Conservation (phyloP, 768 basidiomycete species). For the Boletus subcaerulescens region DNA sequence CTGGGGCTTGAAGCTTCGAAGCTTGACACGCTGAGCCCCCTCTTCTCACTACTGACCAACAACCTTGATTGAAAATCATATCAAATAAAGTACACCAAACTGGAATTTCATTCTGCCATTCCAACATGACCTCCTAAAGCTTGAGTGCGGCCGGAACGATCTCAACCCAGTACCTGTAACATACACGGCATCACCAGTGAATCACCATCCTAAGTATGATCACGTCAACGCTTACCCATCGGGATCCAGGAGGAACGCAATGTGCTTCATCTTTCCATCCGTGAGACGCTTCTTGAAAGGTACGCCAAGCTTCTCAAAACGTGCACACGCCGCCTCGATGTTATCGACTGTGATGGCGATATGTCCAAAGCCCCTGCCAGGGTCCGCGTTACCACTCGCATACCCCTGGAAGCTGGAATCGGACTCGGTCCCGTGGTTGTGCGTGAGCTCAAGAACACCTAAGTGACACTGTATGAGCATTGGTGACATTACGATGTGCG, state of each 20-base stretch:
- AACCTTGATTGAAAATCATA: background rate
- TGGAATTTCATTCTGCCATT: background rate
- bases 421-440: constrained; percentile 88
- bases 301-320: constrained; percentile 79
- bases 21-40: too few relatives aligned
- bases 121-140: constrained; percentile 15
- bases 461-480: background rate
- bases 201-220: background rate
- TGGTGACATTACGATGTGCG: background rate
- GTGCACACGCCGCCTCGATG: constrained; percentile 76
- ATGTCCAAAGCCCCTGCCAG: constrained; percentile 79
- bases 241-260: constrained; percentile 84
- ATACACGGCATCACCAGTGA: background rate
- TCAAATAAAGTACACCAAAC: background rate
- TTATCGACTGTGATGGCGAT: constrained; percentile 85
- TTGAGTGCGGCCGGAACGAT: constrained; percentile 39
- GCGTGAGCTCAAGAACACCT: constrained; percentile 82
- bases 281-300: constrained; percentile 82
- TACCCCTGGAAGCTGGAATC: constrained; percentile 81
- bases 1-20: too few relatives aligned
- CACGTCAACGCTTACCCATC: constrained; percentile 56
- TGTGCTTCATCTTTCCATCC: constrained; percentile 83
- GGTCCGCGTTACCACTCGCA: constrained; percentile 80
- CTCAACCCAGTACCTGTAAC: constrained; percentile 57
- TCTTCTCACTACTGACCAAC: too few relatives aligned